Evolutionary conservation across 371 early-diverging fungal species (phyloP), one percentile per base, ranked within the genome.

Genomic region (Gilbertella persicaria): DNA sequence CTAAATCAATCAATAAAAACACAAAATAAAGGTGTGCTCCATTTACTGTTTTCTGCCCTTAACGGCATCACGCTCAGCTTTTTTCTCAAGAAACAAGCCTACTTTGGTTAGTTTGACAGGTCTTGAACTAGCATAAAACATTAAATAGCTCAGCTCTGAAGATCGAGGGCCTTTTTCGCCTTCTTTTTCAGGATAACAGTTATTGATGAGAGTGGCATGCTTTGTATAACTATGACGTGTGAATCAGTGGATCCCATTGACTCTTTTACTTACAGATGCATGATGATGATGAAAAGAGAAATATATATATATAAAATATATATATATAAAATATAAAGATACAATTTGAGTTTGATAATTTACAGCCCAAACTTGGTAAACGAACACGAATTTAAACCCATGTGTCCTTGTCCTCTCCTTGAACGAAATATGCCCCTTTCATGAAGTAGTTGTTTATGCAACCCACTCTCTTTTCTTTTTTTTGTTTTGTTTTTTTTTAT

Each of bases 81-180:
- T 81, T 59, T 85, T 86, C 56, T 93, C 92, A 47, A 97, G 66
- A 65, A 87, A 94, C 14, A 67, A 73, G 50, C 95, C 95, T 37
- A 96, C 94, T 60, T 97, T 97, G 50, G 91, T 83, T 21, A 96
- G 79, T 68, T 97, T 97, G 36, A 89, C 92, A 5, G 96, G 96
- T 64, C 93, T 87, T 45, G 92, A 87, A 38, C 85, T 82, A 23
- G 93, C 89, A 68, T 97, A 97, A 73, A 89, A 96, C 26, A 90
- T 80, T 29, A 97, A 78, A 57, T 92, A 90, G 17, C 96, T 94
- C 9, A 96, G 85, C 61, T 91, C 91, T 49, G 86, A 88, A 33
- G 90, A 82, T 60, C 84, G 85, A 33, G 97, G 90, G 5, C 83
- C 84, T n/a, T 82, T 82, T 49, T 88, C 93, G 10, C 87, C 91